phyloP scores from a whole-genome alignment of 257 asterid genomes.

The Misopates orontium region DNA sequence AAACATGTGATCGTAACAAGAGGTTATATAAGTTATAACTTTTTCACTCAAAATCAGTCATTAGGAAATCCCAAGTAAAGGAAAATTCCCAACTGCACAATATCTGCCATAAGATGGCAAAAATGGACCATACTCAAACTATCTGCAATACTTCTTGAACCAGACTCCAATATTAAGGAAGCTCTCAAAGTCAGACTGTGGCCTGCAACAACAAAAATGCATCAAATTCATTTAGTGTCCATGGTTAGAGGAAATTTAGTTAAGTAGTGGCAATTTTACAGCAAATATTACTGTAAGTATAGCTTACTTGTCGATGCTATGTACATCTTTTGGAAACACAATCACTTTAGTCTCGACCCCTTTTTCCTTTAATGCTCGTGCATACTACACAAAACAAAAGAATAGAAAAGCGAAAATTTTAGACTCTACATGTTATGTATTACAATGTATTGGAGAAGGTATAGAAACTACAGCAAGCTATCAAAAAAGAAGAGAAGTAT shows the following conservation, averaged over 20 bases:
- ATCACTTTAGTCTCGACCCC: slow-evolving; percentile 59
- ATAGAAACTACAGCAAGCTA: no score
- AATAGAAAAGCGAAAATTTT: no score
- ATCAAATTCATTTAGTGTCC: not conserved
- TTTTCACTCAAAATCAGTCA: not conserved
- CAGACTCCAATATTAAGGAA: slow-evolving; percentile 66
- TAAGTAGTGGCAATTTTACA: not conserved
- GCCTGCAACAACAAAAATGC: slow-evolving; percentile 41
- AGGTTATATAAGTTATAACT: not conserved
- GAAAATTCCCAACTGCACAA: no score
- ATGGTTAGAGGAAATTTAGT: slow-evolving; percentile 4
- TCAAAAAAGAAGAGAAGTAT: no score
- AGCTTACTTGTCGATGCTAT: slow-evolving; percentile 51
- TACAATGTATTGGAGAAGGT: no score
- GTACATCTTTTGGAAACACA: slow-evolving; percentile 59
- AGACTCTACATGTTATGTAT: no score
- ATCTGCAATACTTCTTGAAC: slow-evolving; percentile 63
- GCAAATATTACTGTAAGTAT: not conserved
- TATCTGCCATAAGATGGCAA: no score
- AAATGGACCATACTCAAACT: not conserved
- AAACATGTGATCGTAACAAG: no score
- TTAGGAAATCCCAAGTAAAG: not conserved
- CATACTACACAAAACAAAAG: slow-evolving; percentile 37
- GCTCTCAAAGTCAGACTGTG: slow-evolving; percentile 69
- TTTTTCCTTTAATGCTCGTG: slow-evolving; percentile 56